Base-by-base conservation (phyloP, 2,329 filamentous ascomycete species). In the Botrytis sinoallii region DNA sequence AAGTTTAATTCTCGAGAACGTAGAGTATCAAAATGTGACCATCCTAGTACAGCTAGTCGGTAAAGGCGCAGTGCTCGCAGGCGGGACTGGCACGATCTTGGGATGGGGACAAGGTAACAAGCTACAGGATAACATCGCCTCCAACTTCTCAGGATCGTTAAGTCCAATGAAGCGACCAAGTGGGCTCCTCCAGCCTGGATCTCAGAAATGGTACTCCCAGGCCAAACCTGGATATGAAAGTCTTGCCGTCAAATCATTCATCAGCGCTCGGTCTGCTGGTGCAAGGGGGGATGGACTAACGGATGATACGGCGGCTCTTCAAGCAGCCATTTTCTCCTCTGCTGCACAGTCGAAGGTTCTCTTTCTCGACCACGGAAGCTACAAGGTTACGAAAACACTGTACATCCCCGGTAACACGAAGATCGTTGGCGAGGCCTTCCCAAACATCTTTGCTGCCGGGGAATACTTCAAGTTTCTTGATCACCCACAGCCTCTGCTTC, bases 251-350 rank as follows among this genome's bases (percentile, higher is more conserved):
- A 52, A 67, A 4, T 14, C 32, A 18, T 69, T 74, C 48, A 25
- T 69, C 35, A 32, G 93, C 76, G 91, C 93, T 64, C 89, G 87
- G 82, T 90, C 93, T 78, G 93, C 88, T 77, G 92, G 92, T 59
- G 92, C 92, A 65, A 87, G 84, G 75, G 88, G 88, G 76, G 88
- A 91, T 77, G 90, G 90, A 12, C 82, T 84, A 1, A 91, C 91
- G 25, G 95, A 98, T 80, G 94, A 97, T 80, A 97, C 94, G 0
- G 73, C 83, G 1, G 93, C 94, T 75, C 65, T 76, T 60, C 61
- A 74, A 29, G 25, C 22, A 16, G 71, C 74, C 8, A n/a, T 76
- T 7, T 65, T 71, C 14, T 29, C 40, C 9, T 42, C 14, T 18
- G 29, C n/a, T 14, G 83, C 83, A 38, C 46, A 48, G 46, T 48